Base-by-base conservation (phyloP, 495 filamentous ascomycete species). In the Parmelia sp. region DNA sequence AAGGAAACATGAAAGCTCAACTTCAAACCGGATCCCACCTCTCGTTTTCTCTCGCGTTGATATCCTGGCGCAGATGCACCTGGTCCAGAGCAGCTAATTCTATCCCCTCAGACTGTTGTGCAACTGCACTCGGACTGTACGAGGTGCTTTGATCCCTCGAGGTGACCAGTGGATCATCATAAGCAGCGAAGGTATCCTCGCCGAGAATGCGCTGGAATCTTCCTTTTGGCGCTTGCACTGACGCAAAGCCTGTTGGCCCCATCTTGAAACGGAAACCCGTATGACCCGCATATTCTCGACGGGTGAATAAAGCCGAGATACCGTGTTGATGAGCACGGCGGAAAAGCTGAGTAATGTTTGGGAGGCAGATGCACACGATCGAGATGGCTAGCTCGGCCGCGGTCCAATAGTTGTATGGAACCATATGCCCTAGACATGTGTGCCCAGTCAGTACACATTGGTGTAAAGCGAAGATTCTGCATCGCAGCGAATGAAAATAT, bases 281-380 rank as follows among this genome's bases (percentile, higher is more conserved):
- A 12, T 9, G 6, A 35, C 36, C 31, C 15, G 7, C 12, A 42
- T 61, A 51, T 33, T 61, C 59, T 4, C 40, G 42, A 17, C 42
- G 42, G 10, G 40, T 61, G 42, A 51, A 61, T n/a, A 61, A 31
- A 23, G 59, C 37, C 25, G 39, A 47, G 14, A 49, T 3, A 11
- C 59, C 59, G 31, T 61, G 27, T 27, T 44, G 7, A 49, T 45
- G 59, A 2, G 27, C 59, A 1, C 59, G 59, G 31, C 33, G 14
- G 31, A 35, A 11, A n/a, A 61, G 29, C 37, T 61, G 25, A 44
- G 31, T 35, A 11, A 61, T 61, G 35, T 61, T 51, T 35, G 59
- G 59, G 40, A 47, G 31, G 42, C 59, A 49, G n/a, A 61, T 61
- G 31, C 59, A 36, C 37, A 61, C 40, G 25, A 36, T 51, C 2